Conservation (phyloP, 495 filamentous ascomycete genomes). For the Letharia lupina region DNA sequence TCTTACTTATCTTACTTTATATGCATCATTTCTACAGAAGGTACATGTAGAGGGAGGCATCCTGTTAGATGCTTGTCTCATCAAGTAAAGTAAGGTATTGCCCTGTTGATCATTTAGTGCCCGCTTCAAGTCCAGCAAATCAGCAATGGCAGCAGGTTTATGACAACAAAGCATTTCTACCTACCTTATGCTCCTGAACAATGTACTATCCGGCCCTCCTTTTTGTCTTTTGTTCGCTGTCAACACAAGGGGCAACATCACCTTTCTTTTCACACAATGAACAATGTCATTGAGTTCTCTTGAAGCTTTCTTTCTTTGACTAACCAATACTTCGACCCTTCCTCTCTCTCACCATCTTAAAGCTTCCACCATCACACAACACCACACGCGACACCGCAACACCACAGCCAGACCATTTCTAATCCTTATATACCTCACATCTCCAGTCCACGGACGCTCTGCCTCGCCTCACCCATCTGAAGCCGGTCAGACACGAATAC, state of each 20-base stretch:
- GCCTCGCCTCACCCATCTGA: background rate
- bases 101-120: background rate
- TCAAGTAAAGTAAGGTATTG: background rate
- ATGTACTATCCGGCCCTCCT: background rate
- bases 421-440: background rate
- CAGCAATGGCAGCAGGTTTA: background rate
- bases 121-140: background rate
- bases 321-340: background rate
- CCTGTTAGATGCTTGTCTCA: background rate
- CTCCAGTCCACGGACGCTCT: background rate
- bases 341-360: background rate
- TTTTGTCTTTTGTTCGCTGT: background rate
- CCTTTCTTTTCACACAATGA: background rate
- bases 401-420: no score
- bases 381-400: background rate
- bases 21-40: background rate
- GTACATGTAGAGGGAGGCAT: background rate
- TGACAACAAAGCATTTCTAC: background rate
- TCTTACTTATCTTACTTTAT: background rate
- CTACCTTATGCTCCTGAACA: background rate
- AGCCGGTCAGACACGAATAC: background rate
- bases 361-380: background rate
- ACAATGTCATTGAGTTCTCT: conserved; percentile 6
- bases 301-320: background rate
- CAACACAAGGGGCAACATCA: background rate